Percentiles rank a stretch among this genome's conserved stretches.
Conservation (phyloP, 2,329 filamentous ascomycete species). For the Setomelanomma holmii region DNA sequence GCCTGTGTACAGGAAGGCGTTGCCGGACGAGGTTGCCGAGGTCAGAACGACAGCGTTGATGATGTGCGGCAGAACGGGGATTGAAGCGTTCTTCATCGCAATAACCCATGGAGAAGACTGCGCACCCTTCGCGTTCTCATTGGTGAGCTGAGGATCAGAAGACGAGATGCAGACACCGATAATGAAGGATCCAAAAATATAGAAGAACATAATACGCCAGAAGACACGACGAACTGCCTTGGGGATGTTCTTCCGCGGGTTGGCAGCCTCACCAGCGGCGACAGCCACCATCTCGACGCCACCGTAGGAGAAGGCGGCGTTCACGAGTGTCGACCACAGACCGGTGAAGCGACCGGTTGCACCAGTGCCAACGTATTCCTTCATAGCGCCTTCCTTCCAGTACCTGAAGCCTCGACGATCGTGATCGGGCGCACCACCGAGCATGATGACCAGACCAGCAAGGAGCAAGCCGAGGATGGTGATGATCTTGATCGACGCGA, state of each 20-base stretch:
- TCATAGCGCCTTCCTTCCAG: conserved; percentile 69
- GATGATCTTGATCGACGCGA: conserved; percentile 59
- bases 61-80: conserved; percentile 71
- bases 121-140: conserved; percentile 49
- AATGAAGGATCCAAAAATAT: conserved; percentile 58
- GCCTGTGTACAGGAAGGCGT: conserved; percentile 67
- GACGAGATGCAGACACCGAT: conserved; percentile 68
- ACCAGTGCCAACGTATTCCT: conserved; percentile 59
- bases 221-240: conserved; percentile 63
- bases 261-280: conserved; percentile 45
- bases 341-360: conserved; percentile 68
- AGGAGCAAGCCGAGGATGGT: conserved; percentile 44
- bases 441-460: conserved; percentile 40
- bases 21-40: conserved; percentile 73
- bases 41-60: conserved; percentile 81
- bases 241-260: conserved; percentile 55
- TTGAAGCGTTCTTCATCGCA: conserved; percentile 71
- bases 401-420: conserved; percentile 66
- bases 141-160: conserved; percentile 58
- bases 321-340: conserved; percentile 62
- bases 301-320: conserved; percentile 55
- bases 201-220: conserved; percentile 58
- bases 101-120: conserved; percentile 61
- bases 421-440: conserved; percentile 45
- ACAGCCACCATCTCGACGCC: conserved; percentile 49